Percentiles rank a stretch among this genome's conserved stretches.
phyloP scores from a whole-genome alignment of 352 stramenopile genomes.

The Pythium scleroteichum region DNA sequence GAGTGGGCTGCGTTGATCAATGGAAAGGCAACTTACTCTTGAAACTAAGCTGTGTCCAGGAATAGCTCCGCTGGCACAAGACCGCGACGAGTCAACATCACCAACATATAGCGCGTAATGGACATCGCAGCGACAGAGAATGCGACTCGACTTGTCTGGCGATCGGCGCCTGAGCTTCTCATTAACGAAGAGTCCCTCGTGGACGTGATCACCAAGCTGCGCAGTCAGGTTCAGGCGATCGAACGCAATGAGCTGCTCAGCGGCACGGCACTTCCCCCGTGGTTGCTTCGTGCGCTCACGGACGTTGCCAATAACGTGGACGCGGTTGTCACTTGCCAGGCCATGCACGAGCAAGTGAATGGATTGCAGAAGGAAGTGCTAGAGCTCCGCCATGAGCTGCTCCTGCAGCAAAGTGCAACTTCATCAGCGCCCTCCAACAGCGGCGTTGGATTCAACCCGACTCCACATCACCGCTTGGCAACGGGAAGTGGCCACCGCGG shows the following conservation, averaged over 20 bases:
- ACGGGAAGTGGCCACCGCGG: constrained; percentile 31
- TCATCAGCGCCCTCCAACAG: constrained; percentile 3
- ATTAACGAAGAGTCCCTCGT: constrained; percentile 81
- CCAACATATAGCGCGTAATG: constrained; percentile 14
- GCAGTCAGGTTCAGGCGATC: constrained; percentile 57
- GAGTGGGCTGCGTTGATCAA: too few relatives aligned
- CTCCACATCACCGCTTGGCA: constrained; percentile 59
- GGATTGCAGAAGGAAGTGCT: constrained; percentile 80
- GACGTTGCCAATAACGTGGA: constrained; percentile 85
- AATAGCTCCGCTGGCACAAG: background rate
- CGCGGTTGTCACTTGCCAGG: constrained; percentile 76
- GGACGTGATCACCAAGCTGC: constrained; percentile 73
- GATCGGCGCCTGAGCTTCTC: constrained; percentile 65
- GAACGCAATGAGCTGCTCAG: constrained; percentile 81
- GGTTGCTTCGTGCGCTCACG: constrained; percentile 70
- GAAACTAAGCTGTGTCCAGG: too few relatives aligned
- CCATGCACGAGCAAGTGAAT: constrained; percentile 69
- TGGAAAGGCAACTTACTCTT: too few relatives aligned
- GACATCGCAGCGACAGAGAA: constrained; percentile 38
- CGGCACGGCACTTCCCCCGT: constrained; percentile 60
- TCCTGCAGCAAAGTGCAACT: constrained; percentile 56
- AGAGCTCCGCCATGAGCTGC: constrained; percentile 74
- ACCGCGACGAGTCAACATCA: background rate
- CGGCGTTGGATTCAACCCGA: constrained; percentile 39
- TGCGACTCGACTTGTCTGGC: constrained; percentile 58